Percentiles rank a stretch among this genome's conserved stretches.
phyloP scores from a whole-genome alignment of 768 basidiomycete species.

The Punctularia strigosozonata region DNA sequence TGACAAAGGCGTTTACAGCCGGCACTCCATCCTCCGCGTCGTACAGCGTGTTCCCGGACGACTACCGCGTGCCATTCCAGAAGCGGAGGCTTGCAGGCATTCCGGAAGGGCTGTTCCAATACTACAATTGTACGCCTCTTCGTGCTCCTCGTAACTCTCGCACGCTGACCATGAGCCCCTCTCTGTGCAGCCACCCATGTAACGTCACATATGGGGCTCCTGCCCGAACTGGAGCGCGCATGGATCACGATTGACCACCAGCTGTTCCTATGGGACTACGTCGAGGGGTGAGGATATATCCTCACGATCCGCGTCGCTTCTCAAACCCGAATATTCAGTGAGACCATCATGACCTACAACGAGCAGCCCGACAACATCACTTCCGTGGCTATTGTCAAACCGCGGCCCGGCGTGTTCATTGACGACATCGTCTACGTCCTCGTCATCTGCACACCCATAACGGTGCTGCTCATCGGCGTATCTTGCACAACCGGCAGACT shows the following conservation, averaged over 20 bases:
- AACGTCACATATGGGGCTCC: slow-evolving; percentile 77
- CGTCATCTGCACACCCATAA: slow-evolving; percentile 80
- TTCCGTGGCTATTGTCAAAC: slow-evolving; percentile 78
- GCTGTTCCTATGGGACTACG: slow-evolving; percentile 93
- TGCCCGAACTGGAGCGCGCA: slow-evolving; percentile 87
- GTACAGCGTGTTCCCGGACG: slow-evolving; percentile 69
- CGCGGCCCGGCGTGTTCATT: slow-evolving; percentile 79
- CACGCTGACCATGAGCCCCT: no score
- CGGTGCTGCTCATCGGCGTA: slow-evolving; percentile 77
- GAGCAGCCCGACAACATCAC: slow-evolving; percentile 88
- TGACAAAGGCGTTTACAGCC: slow-evolving; percentile 23
- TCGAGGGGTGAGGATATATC: slow-evolving; percentile 60
- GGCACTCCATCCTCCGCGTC: slow-evolving; percentile 60
- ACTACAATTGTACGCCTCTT: slow-evolving; percentile 49
- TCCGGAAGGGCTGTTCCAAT: slow-evolving; percentile 67
- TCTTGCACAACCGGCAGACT: slow-evolving; percentile 37
- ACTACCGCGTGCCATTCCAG: slow-evolving; percentile 70
- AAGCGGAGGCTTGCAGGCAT: slow-evolving; percentile 68
- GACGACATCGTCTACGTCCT: slow-evolving; percentile 85
- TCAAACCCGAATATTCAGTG: slow-evolving; percentile 31
- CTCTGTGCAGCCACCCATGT: slow-evolving; percentile 43
- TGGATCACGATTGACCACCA: slow-evolving; percentile 95
- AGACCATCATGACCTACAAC: slow-evolving; percentile 84
- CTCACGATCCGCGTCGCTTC: slow-evolving; percentile 3
- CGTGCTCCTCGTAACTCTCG: slow-evolving; percentile 1